Conservation (phyloP, 768 basidiomycete genomes). For the Panus rudis region DNA sequence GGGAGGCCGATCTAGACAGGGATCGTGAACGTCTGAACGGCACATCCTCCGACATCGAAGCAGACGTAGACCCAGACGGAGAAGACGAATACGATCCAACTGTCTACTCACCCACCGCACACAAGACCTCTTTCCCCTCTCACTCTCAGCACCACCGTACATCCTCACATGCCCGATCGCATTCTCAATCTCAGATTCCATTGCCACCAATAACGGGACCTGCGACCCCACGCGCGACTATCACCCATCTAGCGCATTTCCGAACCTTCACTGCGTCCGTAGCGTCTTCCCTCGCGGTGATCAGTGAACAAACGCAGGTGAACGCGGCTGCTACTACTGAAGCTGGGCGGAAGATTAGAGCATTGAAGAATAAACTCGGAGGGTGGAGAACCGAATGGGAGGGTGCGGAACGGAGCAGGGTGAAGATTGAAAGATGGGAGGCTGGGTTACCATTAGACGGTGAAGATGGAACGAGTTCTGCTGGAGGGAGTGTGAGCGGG, state of each 20-base stretch:
- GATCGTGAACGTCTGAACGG: conserved; percentile 37
- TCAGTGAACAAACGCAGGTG: conserved; percentile 86
- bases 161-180: no score
- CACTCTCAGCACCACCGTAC: no score
- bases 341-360: conserved; percentile 79
- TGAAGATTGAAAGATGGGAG: conserved; percentile 78
- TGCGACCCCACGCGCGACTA: conserved; percentile 49
- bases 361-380: conserved; percentile 75
- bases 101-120: conserved; percentile 35
- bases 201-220: conserved; percentile 42
- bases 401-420: conserved; percentile 73
- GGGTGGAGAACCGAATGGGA: conserved; percentile 81
- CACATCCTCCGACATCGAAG: no score
- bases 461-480: conserved; percentile 16
- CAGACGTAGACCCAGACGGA: conserved; percentile 44
- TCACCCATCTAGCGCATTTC: conserved; percentile 63
- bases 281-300: conserved; percentile 63
- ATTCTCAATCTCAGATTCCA: no score
- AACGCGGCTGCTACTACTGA: conserved; percentile 82
- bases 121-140: conserved; percentile 55
- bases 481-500: conserved; percentile 21
- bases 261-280: conserved; percentile 71
- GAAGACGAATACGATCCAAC: conserved; percentile 36
- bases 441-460: conserved; percentile 44
- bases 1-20: conserved; percentile 46